Evolutionary conservation across 2,329 filamentous ascomycete genomes (phyloP).

Genomic region (Calcarisporium arbuscula): DNA sequence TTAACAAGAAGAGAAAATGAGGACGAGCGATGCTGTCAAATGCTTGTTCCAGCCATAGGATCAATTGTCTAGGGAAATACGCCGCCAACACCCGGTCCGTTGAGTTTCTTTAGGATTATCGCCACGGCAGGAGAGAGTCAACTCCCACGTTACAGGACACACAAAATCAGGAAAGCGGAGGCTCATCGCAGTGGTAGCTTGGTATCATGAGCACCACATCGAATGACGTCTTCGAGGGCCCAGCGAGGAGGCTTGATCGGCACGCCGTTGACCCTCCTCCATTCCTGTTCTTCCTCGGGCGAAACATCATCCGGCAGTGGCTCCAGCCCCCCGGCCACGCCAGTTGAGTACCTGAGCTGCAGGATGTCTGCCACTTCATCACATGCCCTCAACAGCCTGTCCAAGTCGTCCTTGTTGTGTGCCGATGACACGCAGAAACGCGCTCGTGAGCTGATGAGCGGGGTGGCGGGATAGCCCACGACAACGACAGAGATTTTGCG

Average conservation of each 20-base stretch:
- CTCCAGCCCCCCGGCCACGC: slow-evolving; percentile 80
- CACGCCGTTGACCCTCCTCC: slow-evolving; percentile 54
- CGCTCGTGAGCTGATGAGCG: slow-evolving; percentile 87
- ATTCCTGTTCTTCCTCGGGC: slow-evolving; percentile 65
- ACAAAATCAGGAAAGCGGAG: no score
- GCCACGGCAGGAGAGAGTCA: no score
- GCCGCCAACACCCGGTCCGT: no score
- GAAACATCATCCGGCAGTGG: slow-evolving; percentile 66
- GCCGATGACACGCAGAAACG: slow-evolving; percentile 94
- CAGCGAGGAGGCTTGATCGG: slow-evolving; percentile 74
- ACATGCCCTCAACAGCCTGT: slow-evolving; percentile 80
- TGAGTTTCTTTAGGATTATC: no score
- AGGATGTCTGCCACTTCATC: slow-evolving; percentile 88
- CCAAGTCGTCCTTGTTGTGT: slow-evolving; percentile 97
- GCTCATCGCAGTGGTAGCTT: slow-evolving; percentile 64
- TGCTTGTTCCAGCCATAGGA: no score
- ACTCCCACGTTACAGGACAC: no score
- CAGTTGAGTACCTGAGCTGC: slow-evolving; percentile 95
- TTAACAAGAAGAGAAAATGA: no score
- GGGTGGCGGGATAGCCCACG: slow-evolving; percentile 94
- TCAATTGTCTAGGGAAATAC: no score
- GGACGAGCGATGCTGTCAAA: no score
- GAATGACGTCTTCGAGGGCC: slow-evolving; percentile 76
- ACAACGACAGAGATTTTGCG: slow-evolving; percentile 97
- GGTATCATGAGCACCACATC: slow-evolving; percentile 66